Percentiles rank a stretch among this genome's conserved stretches.
These are phyloP conservation scores for Pseudogymnoascus destructans DNA, from an alignment of 2,329 filamentous ascomycete species.

Conservation along the genomic window DNA sequence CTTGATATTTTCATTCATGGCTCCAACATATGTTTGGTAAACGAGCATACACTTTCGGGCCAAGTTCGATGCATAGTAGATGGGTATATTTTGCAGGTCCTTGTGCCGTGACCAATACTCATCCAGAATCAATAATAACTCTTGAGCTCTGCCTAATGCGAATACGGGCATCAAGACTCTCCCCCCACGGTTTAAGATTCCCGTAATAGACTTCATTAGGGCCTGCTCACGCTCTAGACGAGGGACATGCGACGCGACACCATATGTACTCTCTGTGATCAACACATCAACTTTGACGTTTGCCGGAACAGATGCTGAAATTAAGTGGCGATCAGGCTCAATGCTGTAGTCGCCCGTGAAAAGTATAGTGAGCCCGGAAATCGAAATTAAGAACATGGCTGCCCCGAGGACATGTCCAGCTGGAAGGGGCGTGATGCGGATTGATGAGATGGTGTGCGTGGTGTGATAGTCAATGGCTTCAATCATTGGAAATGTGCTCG, in stretches of 20 bases:
- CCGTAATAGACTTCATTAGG: constrained; percentile 89
- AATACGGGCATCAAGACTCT: constrained; percentile 92
- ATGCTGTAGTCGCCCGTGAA: constrained; percentile 97
- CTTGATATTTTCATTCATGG: constrained; percentile 99
- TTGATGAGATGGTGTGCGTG: constrained; percentile 91
- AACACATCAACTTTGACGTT: constrained; percentile 89
- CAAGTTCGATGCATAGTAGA: constrained; percentile 94
- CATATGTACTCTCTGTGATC: constrained; percentile 95
- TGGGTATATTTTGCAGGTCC: constrained; percentile 80
- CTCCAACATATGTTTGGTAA: constrained; percentile 94
- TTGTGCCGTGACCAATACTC: constrained; percentile 90
- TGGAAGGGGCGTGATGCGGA: constrained; percentile 91
- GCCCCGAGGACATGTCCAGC: constrained; percentile 96
- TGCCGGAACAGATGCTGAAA: constrained; percentile 80
- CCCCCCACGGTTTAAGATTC: constrained; percentile 80
- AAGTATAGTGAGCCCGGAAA: constrained; percentile 89
- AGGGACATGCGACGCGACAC: constrained; percentile 85
- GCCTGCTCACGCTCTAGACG: constrained; percentile 82
- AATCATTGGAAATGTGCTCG: constrained; percentile 85
- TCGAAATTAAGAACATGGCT: constrained; percentile 96
- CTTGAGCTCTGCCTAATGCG: constrained; percentile 83
- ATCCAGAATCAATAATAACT: constrained; percentile 84
- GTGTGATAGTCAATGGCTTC: constrained; percentile 98
- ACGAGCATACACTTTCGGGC: constrained; percentile 97
- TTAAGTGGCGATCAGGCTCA: constrained; percentile 88